phyloP scores from a whole-genome alignment of 306 rosid species.

The Luffa acutangula region DNA sequence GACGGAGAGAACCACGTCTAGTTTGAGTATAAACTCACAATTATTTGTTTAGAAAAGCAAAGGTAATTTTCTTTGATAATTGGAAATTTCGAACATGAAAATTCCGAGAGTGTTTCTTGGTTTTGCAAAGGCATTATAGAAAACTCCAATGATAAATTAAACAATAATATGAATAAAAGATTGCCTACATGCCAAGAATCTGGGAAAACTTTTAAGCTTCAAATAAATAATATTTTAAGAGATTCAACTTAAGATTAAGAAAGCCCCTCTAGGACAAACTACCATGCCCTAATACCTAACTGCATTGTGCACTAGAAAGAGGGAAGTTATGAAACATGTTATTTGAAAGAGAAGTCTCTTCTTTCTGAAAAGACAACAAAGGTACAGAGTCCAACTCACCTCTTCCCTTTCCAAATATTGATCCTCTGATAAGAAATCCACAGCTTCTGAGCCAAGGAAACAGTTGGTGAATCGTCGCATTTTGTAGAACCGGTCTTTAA shows the following conservation, averaged over 20 bases:
- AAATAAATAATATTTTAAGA: background rate
- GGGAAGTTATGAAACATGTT: background rate
- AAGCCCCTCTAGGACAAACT: background rate
- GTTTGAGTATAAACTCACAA: background rate
- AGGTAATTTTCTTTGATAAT: background rate
- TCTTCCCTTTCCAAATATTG: conserved; percentile 87
- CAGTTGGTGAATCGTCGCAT: conserved; percentile 64
- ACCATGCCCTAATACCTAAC: background rate
- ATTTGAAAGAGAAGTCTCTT: background rate
- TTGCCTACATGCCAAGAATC: background rate
- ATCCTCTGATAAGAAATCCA: conserved; percentile 84
- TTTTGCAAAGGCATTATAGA: background rate
- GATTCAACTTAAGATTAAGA: background rate
- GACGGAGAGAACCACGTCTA: background rate
- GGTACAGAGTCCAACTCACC: conserved; percentile 36
- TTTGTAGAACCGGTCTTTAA: conserved; percentile 66
- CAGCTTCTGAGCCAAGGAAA: conserved; percentile 76
- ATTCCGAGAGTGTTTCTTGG: background rate
- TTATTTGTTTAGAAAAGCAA: background rate
- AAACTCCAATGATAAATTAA: background rate
- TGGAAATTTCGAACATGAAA: background rate
- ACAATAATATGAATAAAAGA: background rate
- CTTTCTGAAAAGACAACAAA: background rate
- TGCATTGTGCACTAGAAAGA: background rate
- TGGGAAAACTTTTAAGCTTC: background rate